Evolutionary conservation across 176 grass and related monocot species (phyloP), one percentile per base, ranked within the genome.

Genomic region (Triticum turgidum): DNA sequence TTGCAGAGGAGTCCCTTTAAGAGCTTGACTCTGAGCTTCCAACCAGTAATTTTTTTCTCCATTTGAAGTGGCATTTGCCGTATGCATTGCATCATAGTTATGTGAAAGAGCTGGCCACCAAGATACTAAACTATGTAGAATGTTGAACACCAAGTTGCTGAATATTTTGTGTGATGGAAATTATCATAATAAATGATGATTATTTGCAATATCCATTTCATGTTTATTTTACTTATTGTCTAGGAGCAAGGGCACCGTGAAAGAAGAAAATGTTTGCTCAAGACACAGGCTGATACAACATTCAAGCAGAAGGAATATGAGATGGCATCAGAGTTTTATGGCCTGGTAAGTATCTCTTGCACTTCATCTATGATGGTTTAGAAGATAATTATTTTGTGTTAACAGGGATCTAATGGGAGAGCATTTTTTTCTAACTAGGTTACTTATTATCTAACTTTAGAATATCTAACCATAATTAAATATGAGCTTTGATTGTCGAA

Each of bases 271-370:
- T 37, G 17, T 47, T 18, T 72, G 0, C 0, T 86, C 37, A 86
- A 86, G 27, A 63, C 66, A 80, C 24, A 47, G 15, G 77, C 85
- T 72, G 54, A 11, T 63, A 45, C 2, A 8, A 37, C 77, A 24
- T 80, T 86, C 52, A 80, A 11, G 54, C 54, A n/a, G 2, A 86
- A 86, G 54, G 85, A 86, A 0, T 86, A 86, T 80, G 20, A 34
- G 4, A 1, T 45, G 17, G 85, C 85, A 73, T 49, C 8, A 6
- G 30, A 80, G 42, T 0, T 0, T 7, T 86, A 86, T 80, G 41
- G 29, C 8, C 11, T 34, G 77, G 85, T 86, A 73, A 86, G 25
- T 25, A 59, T n/a, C 18, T 80, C 45, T 80, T 80, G 24, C 66
- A 63, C 66, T 14, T 42, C 61, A 80, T 24, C 51, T 72, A 5